Percentiles rank a stretch among this genome's conserved stretches.
These are phyloP conservation scores for Ustilago lituana DNA, from an alignment of 1,284 basidiomycete genomes.

Conservation along the genomic window DNA sequence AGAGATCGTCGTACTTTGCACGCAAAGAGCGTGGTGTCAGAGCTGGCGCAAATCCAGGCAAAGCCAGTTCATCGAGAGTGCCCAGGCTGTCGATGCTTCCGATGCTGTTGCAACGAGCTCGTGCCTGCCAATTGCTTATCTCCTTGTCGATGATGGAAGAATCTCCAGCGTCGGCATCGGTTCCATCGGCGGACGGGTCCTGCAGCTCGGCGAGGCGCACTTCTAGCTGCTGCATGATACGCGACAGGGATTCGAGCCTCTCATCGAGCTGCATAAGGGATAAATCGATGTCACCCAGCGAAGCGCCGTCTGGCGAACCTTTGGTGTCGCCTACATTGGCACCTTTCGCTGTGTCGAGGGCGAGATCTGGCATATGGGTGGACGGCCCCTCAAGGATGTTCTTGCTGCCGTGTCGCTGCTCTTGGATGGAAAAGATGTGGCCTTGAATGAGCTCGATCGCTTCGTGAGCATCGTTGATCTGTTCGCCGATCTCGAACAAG, in stretches of 20 bases:
- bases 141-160: constrained; percentile 47
- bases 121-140: constrained; percentile 17
- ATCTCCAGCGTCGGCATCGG: constrained; percentile 12
- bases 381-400: no score
- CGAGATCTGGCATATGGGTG: neutral
- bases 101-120: constrained; percentile 21
- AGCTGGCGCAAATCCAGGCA: constrained; percentile 37
- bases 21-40: constrained; percentile 21
- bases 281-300: constrained; percentile 75
- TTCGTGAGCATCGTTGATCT: constrained; percentile 40
- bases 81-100: constrained; percentile 39
- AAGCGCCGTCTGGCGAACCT: constrained; percentile 2
- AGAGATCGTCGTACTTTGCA: constrained; percentile 33
- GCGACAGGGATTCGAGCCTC: constrained; percentile 75
- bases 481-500: constrained; percentile 32
- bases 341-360: neutral
- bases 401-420: constrained; percentile 43
- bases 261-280: constrained; percentile 82
- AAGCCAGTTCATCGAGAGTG: constrained; percentile 41
- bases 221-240: constrained; percentile 48
- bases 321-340: neutral
- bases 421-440: constrained; percentile 52
- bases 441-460: constrained; percentile 36
- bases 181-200: neutral
- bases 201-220: constrained; percentile 27